Evolutionary conservation across 169 alveolate genomes (phyloP), one percentile per base, ranked within the genome.

Genomic region (Theileria annulata): DNA sequence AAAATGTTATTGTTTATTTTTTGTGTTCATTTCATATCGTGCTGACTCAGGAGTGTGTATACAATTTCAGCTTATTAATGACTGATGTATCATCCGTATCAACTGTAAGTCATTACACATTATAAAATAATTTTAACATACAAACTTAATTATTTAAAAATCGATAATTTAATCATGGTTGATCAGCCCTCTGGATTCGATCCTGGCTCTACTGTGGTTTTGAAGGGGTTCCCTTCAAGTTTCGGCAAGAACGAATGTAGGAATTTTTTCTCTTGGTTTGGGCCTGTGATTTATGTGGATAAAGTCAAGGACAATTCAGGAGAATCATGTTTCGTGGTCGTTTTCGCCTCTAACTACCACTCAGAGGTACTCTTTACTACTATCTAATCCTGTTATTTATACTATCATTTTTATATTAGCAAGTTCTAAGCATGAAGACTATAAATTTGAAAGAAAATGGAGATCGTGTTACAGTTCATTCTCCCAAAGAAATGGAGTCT

Each of bases 231-330:
- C 62, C 92, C 88, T 15, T 77, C 86, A 37, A 59, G 74, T 17
- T 78, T 63, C 23, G 83, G 87, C 42, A 80, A 75, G 13, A 82
- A 86, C 75, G 91, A 85, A 25, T 85, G 92, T 56, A 85, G 85
- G 33, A 80, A 77, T 37, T 89, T 89, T 68, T 80, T 86, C 66
- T 88, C 91, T 30, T 89, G 94, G 94, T 82, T 89, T 19, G 88
- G 91, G 0, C 94, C 94, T 8, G 91, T 89, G n/a, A 77, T 89
- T 30, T 75, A 86, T 66, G 88, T 89, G 25, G 94, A 89, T 30
- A 67, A 85, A 56, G 51, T 89, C 30, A 75, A 89, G 4, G 59
- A 79, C 13, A 47, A 49, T 35, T 54, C 72, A 60, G 87, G 75
- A 25, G 80, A 47, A 19, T 51, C 54, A 49, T 79, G 85, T 51